Conservation (phyloP, 2,329 filamentous ascomycete genomes). For the Xylogone sp. region DNA sequence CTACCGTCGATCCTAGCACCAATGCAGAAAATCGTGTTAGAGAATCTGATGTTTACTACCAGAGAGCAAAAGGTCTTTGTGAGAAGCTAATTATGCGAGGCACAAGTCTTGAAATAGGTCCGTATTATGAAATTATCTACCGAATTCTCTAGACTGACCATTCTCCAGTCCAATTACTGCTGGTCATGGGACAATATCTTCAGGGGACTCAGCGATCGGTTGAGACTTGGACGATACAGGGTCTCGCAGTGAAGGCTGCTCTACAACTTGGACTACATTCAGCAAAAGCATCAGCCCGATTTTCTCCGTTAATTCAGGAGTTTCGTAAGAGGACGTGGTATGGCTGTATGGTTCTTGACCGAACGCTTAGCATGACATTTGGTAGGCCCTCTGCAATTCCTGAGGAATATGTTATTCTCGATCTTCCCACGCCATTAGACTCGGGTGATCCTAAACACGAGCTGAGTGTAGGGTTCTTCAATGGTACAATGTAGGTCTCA, state of each 20-base stretch:
- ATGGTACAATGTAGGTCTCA: slow-evolving; percentile 28
- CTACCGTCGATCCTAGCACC: slow-evolving; percentile 24
- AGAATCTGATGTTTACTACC: slow-evolving; percentile 41
- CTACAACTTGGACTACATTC: slow-evolving; percentile 50
- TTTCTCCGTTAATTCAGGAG: slow-evolving; percentile 40
- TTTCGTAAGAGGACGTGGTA: slow-evolving; percentile 32
- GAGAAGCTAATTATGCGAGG: slow-evolving; percentile 35
- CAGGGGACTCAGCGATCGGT: slow-evolving; percentile 51
- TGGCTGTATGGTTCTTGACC: slow-evolving; percentile 32
- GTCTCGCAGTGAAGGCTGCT: slow-evolving; percentile 46
- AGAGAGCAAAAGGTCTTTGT: slow-evolving; percentile 39
- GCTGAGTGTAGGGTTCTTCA: slow-evolving; percentile 26
- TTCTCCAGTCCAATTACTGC: slow-evolving; percentile 40
- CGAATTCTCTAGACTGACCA: background rate
- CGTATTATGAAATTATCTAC: background rate
- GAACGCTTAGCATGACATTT: slow-evolving; percentile 46
- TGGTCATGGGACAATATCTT: slow-evolving; percentile 47
- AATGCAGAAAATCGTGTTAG: slow-evolving; percentile 31
- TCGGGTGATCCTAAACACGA: slow-evolving; percentile 5
- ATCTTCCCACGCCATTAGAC: slow-evolving; percentile 25
- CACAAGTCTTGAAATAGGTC: slow-evolving; percentile 42
- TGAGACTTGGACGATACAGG: slow-evolving; percentile 51
- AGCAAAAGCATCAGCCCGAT: slow-evolving; percentile 28
- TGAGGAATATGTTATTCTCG: slow-evolving; percentile 37
- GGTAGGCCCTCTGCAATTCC: slow-evolving; percentile 44